Evolutionary conservation across 495 filamentous ascomycete genomes (phyloP), one percentile per base, ranked within the genome.

Genomic region (Xylaria longipes): DNA sequence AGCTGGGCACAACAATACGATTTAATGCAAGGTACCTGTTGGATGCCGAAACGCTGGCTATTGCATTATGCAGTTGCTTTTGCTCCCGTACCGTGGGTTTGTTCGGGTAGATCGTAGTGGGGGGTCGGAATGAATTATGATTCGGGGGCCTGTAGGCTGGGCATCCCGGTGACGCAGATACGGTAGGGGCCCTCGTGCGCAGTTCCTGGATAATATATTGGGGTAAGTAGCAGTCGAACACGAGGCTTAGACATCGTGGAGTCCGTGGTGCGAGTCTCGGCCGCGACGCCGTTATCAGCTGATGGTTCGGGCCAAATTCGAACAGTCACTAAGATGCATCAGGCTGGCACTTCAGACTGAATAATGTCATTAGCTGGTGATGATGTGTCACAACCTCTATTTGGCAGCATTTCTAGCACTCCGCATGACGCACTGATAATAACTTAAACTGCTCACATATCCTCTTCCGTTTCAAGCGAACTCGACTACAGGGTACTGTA

Each of bases 31-130:
- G 68, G 61, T 52, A 50, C 35, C 6, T 63, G 15, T n/a, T 3
- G 15, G 17, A 54, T 56, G 57, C 57, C 68, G 68, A 41, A 61
- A 37, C 25, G 7, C 15, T n/a, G 37, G 41, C 57, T 2, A 48
- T 54, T 56, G 46, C 46, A 70, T 52, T 64, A 64, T 64, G 45
- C 58, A 67, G 9, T 70, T 52, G 45, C 48, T 54, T 70, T 35
- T 54, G 43, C 37, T 33, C 11, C 46, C 46, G 20, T 29, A 43
- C 6, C 20, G 15, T 56, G 45, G 39, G 68, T 12, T 64, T 45
- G 35, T 14, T 41, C 45, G 45, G 25, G 8, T 70, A 35, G 43
- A 63, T 62, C 33, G 58, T 63, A 31, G 46, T 61, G 58, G 58
- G 35, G 45, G 68, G 58, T 41, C 48, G 60, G 45, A 35, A 37